phyloP scores from a whole-genome alignment of 306 rosid species.

The Ormosia semicastrata region DNA sequence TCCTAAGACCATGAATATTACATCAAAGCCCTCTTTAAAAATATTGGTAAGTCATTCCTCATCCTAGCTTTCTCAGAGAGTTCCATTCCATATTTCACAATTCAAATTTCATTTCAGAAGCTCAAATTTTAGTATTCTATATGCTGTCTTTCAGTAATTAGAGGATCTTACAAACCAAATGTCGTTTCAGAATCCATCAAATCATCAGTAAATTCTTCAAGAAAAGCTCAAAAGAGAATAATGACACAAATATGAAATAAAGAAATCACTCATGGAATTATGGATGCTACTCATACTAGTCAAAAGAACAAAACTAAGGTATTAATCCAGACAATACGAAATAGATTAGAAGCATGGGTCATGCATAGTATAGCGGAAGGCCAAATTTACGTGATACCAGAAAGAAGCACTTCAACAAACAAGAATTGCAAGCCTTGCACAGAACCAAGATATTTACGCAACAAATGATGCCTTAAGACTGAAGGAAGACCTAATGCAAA shows the following conservation, averaged over 20 bases:
- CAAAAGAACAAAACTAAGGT: constrained; percentile 2
- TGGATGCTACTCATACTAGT: neutral
- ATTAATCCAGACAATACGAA: neutral
- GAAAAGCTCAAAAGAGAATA: neutral
- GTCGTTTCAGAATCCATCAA: neutral
- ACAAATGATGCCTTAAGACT: neutral
- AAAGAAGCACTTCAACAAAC: constrained; percentile 1
- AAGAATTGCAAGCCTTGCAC: neutral
- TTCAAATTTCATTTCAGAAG: neutral
- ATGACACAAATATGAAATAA: neutral
- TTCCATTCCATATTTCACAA: neutral
- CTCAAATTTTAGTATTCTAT: constrained; percentile 4
- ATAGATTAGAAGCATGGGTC: neutral
- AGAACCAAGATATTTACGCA: neutral
- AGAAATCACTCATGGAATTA: neutral
- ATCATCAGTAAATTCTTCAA: neutral
- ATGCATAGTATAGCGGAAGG: neutral
- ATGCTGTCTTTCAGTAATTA: neutral
- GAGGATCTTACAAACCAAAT: neutral
- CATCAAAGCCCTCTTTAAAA: neutral
- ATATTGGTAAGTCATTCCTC: neutral
- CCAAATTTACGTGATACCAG: constrained; percentile 19
- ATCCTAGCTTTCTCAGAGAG: neutral
- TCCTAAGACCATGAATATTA: neutral
- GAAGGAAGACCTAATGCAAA: constrained; percentile 8